Base-by-base conservation (phyloP, 345 rosid genomes). In the Eucalyptus coolabah region DNA sequence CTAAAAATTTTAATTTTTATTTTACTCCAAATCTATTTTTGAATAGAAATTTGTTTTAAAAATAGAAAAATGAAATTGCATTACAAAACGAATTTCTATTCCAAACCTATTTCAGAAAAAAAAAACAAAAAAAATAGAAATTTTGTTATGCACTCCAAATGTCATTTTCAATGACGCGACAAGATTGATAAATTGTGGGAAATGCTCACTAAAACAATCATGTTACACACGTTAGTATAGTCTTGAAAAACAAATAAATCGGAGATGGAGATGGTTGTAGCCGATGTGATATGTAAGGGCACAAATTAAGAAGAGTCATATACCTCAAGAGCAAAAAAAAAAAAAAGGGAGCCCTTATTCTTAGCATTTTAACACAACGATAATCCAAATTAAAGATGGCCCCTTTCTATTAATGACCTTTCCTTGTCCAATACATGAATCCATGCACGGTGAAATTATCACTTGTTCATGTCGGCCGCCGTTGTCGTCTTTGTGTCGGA, bases 21-120 rank as follows among this genome's bases (percentile, higher is more conserved):
- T 18, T 53, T 19, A 53, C 10, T 19, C 4, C 59, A 53, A 53
- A 53, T 53, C 5, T 53, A 19, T 53, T 53, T 51, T 53, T 53
- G 9, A 53, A 51, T 51, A 18, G 0, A 51, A 51, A 51, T 51
- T 0, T 18, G 1, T 18, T 51, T 2, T 0, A 51, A 51, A 50
- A 51, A 51, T 50, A 50, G 1, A 51, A 51, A 51, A 51, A 51
- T 17, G 8, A 51, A 51, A 51, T 51, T 17, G 19, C 0, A 17
- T 51, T 3, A 17, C 0, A 0, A 0, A 0, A 51, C 0, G 0
- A 0, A 18, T 51, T 51, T 53, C 0, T 53, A 3, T 53, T 53
- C 0, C 4, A 19, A 53, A 19, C 24, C 0, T 53, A 51, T 53
- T 19, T 53, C 2, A 4, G 0, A 0, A 3, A 17, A 16, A 51